phyloP scores from a whole-genome alignment of 2,329 filamentous ascomycete genomes.

The Clarireedia paspali region DNA sequence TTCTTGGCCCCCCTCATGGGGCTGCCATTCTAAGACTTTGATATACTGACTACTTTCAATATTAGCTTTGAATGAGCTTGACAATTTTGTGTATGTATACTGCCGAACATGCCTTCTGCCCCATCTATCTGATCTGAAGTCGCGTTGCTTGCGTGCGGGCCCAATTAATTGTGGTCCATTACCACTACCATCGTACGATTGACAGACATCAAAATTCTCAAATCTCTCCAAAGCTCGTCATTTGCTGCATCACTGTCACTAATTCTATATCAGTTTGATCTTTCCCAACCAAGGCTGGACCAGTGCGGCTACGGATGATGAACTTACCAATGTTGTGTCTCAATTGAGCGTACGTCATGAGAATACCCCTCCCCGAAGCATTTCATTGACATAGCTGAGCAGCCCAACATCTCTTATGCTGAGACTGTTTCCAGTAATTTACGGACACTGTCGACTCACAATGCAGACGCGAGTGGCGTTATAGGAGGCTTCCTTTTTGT shows the following conservation, averaged over 20 bases:
- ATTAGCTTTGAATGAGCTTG: constrained; percentile 23
- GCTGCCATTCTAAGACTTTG: neutral
- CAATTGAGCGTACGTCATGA: constrained; percentile 21
- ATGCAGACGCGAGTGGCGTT: constrained; percentile 48
- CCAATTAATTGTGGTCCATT: neutral
- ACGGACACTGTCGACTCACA: constrained; percentile 67
- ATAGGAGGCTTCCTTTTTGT: constrained; percentile 81
- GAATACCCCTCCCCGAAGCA: neutral
- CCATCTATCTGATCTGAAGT: too few species aligned
- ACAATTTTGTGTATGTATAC: constrained; percentile 25
- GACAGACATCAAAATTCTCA: too few species aligned
- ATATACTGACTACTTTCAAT: constrained; percentile 11
- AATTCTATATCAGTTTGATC: constrained; percentile 20
- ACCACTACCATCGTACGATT: neutral
- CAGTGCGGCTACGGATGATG: constrained; percentile 11
- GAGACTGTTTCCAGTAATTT: constrained; percentile 48
- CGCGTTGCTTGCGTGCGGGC: too few species aligned
- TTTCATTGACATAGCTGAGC: neutral
- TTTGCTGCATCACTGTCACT: constrained; percentile 9
- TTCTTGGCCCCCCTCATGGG: constrained; percentile 9
- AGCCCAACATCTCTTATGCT: constrained; percentile 27
- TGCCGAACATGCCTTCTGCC: neutral
- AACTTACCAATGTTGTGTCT: constrained; percentile 15
- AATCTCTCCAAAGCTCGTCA: too few species aligned
- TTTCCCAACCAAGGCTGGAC: constrained; percentile 27